Percentiles rank a stretch among this genome's conserved stretches.
phyloP scores from a whole-genome alignment of 108 stramenopile genomes.

The Mediolabrus comicus region DNA sequence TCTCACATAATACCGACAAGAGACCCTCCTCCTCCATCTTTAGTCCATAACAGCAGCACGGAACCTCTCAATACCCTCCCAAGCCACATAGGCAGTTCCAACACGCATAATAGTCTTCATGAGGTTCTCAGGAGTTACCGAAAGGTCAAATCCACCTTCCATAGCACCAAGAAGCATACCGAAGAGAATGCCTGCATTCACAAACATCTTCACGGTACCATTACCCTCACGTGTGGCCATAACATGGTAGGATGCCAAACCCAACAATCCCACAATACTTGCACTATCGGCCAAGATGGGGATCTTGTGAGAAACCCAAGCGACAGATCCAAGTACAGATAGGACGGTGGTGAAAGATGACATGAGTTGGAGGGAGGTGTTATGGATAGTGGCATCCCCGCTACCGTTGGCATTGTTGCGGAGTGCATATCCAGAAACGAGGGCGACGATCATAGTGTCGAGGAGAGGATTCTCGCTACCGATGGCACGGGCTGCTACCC shows the following conservation, averaged over 20 bases:
- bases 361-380: background rate
- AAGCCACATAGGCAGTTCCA: background rate
- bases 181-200: background rate
- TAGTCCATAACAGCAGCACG: background rate
- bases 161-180: background rate
- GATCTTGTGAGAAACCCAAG: background rate
- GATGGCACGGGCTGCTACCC: background rate
- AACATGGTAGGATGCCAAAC: background rate
- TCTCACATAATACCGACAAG: no score
- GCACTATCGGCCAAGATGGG: background rate
- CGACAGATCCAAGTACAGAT: background rate
- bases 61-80: background rate
- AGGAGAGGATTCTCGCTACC: background rate
- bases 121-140: background rate
- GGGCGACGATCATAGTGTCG: background rate
- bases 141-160: background rate
- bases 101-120: background rate
- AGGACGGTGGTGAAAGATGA: slow-evolving; percentile 2
- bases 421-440: slow-evolving; percentile 5
- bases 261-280: background rate
- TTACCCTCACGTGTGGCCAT: background rate
- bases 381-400: background rate
- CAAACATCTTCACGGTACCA: slow-evolving; percentile 2
- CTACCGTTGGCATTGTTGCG: background rate
- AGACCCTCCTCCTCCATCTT: background rate